Conservation (phyloP, 106 monocot species). For the Cymbidium sinense region DNA sequence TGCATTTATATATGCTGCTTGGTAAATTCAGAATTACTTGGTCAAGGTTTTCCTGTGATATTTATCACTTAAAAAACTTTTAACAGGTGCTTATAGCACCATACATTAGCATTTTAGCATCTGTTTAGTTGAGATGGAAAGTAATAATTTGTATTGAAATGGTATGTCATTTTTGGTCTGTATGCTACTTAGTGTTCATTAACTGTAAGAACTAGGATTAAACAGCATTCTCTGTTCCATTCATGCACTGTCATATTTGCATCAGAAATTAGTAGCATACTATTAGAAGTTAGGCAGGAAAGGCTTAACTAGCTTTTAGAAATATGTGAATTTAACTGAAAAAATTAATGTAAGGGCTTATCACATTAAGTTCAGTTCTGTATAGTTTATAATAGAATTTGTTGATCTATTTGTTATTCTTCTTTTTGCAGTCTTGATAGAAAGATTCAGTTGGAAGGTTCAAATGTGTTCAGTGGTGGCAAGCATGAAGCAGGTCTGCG, state of each 20-base stretch:
- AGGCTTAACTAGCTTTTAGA: neutral
- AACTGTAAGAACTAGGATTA: neutral
- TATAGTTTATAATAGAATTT: neutral
- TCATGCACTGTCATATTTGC: neutral
- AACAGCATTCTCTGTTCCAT: neutral
- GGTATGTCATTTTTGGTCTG: neutral
- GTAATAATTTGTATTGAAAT: neutral
- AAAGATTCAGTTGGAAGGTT: neutral
- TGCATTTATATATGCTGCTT: neutral
- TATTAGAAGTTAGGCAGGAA: constrained; percentile 5
- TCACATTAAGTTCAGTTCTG: constrained; percentile 1
- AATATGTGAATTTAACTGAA: neutral
- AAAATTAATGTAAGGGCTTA: neutral
- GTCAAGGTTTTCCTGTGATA: neutral
- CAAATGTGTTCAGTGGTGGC: neutral
- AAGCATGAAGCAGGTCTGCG: neutral
- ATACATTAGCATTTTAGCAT: neutral
- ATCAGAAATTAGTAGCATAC: constrained; percentile 10
- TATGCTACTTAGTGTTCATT: neutral
- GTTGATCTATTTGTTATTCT: neutral
- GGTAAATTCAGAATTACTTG: neutral
- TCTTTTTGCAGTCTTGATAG: constrained; percentile 10
- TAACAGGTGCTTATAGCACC: neutral
- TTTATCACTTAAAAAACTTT: neutral
- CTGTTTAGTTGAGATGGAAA: neutral